A percentile compares a stretch with the other conserved stretches of the same genome.
Evolutionary conservation across 257 asterid species (phyloP).

Genomic region (Jacaranda copaia): DNA sequence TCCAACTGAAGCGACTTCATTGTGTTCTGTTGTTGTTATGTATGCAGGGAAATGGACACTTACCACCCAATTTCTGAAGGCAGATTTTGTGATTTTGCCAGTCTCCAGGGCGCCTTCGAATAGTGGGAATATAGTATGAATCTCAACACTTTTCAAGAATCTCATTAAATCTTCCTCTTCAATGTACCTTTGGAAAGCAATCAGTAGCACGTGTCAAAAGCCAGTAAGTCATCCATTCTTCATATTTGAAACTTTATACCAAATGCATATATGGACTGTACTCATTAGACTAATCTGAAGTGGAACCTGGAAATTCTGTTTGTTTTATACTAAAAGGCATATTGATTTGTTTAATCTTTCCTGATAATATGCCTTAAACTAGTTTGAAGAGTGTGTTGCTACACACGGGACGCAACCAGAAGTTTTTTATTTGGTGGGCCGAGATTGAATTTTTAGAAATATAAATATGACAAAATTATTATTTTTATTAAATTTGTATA

Average conservation of each 20-base stretch:
- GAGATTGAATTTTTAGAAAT: too few relatives aligned
- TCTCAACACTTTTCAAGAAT: constrained; percentile 58
- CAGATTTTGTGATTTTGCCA: constrained; percentile 66
- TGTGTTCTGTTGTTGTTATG: neutral
- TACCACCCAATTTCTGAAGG: constrained; percentile 80
- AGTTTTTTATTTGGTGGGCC: too few relatives aligned
- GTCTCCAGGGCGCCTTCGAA: constrained; percentile 72
- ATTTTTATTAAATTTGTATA: too few relatives aligned
- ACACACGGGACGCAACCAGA: too few relatives aligned
- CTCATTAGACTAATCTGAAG: neutral
- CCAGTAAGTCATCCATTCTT: neutral
- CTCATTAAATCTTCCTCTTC: constrained; percentile 68
- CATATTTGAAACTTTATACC: neutral
- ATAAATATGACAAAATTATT: too few relatives aligned
- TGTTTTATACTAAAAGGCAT: neutral
- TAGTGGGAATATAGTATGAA: constrained; percentile 68
- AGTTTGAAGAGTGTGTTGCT: too few relatives aligned
- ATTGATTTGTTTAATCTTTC: neutral
- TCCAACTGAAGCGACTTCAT: neutral
- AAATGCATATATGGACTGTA: neutral
- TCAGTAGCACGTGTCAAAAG: neutral
- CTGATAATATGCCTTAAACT: too few relatives aligned
- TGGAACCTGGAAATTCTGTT: neutral
- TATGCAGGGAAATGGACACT: constrained; percentile 1
- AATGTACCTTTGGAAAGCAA: constrained; percentile 50